These are phyloP conservation scores for Fusarium sp. DNA, from an alignment of 2,329 filamentous ascomycete species.

Conservation along the genomic window DNA sequence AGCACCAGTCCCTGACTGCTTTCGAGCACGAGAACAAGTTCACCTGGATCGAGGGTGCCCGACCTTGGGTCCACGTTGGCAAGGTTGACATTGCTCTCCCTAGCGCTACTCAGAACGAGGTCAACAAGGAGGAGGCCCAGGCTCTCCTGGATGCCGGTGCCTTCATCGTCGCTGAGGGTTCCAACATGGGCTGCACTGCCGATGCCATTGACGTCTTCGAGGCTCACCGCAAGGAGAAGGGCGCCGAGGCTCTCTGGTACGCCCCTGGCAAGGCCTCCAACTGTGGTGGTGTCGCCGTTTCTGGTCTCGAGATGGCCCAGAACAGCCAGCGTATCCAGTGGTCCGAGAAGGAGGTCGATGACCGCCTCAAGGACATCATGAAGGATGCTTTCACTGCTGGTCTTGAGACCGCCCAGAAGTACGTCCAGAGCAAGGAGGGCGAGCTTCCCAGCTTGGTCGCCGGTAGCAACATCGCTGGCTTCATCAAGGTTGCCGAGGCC, in stretches of 20 bases:
- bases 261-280: constrained; percentile 97
- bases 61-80: constrained; percentile 92
- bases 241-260: constrained; percentile 85
- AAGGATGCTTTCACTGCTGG: constrained; percentile 91
- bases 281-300: constrained; percentile 96
- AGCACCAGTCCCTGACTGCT: constrained; percentile 83
- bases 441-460: constrained; percentile 91
- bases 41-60: constrained; percentile 87
- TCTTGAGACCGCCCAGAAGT: constrained; percentile 88
- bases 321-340: constrained; percentile 90
- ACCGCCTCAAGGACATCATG: constrained; percentile 94
- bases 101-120: constrained; percentile 97
- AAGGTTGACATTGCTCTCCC: constrained; percentile 93
- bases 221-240: constrained; percentile 77
- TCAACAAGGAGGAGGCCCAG: constrained; percentile 89
- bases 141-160: constrained; percentile 80
- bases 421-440: constrained; percentile 80
- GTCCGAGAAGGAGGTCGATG: constrained; percentile 90
- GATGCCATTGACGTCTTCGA: constrained; percentile 96
- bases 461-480: constrained; percentile 96
- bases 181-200: constrained; percentile 99
- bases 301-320: constrained; percentile 98
- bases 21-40: constrained; percentile 76
- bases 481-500: constrained; percentile 93
- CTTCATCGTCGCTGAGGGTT: constrained; percentile 93